These are phyloP conservation scores for Chrysoporthe cubensis DNA, from an alignment of 2,329 filamentous ascomycete species.

Conservation along the genomic window DNA sequence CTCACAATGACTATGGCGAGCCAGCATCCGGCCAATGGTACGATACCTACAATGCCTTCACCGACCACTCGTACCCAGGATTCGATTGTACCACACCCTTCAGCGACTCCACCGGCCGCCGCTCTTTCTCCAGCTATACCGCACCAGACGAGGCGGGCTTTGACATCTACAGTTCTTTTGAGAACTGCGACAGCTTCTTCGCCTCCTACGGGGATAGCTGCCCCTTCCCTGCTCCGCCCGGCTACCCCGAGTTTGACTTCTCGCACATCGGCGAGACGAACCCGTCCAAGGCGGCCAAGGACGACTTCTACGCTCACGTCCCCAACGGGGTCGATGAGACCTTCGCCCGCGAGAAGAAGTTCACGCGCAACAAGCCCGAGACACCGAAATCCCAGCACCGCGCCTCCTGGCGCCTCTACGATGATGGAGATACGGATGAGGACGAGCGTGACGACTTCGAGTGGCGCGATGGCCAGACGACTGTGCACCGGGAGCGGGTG, in stretches of 20 bases:
- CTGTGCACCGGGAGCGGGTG: conserved; percentile 16
- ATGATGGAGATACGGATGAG: conserved; percentile 18
- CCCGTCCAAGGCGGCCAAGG: conserved; percentile 2
- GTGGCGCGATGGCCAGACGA: conserved; percentile 23
- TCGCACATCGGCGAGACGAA: conserved; percentile 11
- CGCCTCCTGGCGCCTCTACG: conserved; percentile 24
- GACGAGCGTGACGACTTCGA: not conserved
- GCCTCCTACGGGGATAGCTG: not conserved
- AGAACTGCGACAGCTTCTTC: not conserved
- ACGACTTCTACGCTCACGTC: conserved; percentile 12
- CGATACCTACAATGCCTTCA: not conserved
- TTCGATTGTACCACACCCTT: conserved; percentile 22
- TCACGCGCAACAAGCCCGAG: conserved; percentile 10
- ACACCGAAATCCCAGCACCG: not conserved
- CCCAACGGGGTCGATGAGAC: conserved; percentile 14
- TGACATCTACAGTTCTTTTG: not conserved
- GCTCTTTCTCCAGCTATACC: conserved; percentile 15
- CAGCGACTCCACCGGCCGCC: conserved; percentile 21
- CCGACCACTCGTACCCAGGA: not conserved
- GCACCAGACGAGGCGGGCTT: conserved; percentile 1
- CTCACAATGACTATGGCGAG: not conserved
- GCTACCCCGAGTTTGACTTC: conserved; percentile 21
- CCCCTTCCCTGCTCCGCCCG: not conserved
- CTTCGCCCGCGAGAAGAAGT: conserved; percentile 2
- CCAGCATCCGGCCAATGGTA: conserved; percentile 3